phyloP scores from a whole-genome alignment of 1,284 basidiomycete genomes.

The Puccinia brachypodii region DNA sequence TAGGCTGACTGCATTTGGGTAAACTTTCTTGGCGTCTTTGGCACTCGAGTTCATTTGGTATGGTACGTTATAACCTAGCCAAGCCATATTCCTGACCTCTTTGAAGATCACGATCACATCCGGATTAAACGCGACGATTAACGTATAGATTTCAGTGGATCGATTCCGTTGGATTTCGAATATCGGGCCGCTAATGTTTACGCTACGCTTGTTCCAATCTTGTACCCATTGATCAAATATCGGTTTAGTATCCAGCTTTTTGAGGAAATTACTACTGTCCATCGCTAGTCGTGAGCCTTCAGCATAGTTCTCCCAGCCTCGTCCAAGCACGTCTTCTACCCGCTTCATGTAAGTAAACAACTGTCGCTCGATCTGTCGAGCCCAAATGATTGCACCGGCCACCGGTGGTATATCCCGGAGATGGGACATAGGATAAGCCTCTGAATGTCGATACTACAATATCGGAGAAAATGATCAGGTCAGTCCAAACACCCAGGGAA shows the following conservation, averaged over 20 bases:
- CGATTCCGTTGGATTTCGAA: constrained; percentile 88
- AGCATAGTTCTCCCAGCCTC: constrained; percentile 98
- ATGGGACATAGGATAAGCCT: constrained; percentile 96
- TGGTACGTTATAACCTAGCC: constrained; percentile 92
- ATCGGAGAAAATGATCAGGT: constrained; percentile 56
- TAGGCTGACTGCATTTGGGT: constrained; percentile 94
- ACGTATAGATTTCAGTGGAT: constrained; percentile 67
- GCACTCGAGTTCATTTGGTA: constrained; percentile 93
- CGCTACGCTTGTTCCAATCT: constrained; percentile 87
- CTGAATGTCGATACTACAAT: constrained; percentile 89
- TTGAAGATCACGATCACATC: constrained; percentile 98
- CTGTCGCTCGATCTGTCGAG: constrained; percentile 94
- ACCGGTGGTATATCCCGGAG: constrained; percentile 96
- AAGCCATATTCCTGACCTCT: constrained; percentile 90
- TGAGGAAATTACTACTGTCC: constrained; percentile 85
- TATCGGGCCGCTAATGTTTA: constrained; percentile 90
- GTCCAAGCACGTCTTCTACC: constrained; percentile 97
- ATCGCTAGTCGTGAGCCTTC: constrained; percentile 95
- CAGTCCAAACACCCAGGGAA: background rate
- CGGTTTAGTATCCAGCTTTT: constrained; percentile 89
- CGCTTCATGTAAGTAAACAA: constrained; percentile 96
- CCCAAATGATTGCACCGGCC: constrained; percentile 97
- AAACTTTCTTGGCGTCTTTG: constrained; percentile 95
- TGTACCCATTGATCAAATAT: constrained; percentile 95
- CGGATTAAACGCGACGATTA: constrained; percentile 94